Base-by-base conservation (phyloP, 345 rosid species). In the Rubroshorea leprosula region DNA sequence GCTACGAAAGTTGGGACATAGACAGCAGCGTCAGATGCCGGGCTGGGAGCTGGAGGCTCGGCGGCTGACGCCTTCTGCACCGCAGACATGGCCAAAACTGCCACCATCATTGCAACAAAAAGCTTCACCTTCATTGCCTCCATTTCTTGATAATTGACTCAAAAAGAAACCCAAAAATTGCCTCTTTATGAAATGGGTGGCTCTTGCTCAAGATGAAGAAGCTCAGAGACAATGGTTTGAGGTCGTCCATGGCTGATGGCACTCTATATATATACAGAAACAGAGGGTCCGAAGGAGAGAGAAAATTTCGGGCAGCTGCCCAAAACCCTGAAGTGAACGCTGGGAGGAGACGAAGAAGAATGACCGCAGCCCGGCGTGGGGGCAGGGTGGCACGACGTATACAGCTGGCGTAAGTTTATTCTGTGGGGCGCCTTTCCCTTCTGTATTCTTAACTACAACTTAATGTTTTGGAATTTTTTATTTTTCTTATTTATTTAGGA, bases 1-100 rank as follows among this genome's bases (percentile, higher is more conserved):
- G 80, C 76, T 25, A 72, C 27, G 52, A 76, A 57, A 25, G 72
- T 59, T 26, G 80, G 76, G 21, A 76, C 31, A 52, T 65, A 50
- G 20, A 62, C 24, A 17, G 60, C 20, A 29, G 77, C 72, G 57
- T 72, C 72, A 13, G 80, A 76, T 16, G 70, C 3, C 1, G 77
- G 80, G 64, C 35, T 11, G 1, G 80, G 80, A 12, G 80, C 68
- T 14, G 80, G 80, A 25, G 65, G 54, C 0, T 69, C 74, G n/a
- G 72, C 80, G 38, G 80, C 80, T 2, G 71, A 46, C 10, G 51
- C 76, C 63, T 57, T 61, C 17, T 72, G 53, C 16, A 69, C 53
- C 35, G 57, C 17, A 10, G 71, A 62, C 22, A 51, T 43, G 45
- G 73, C 66, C 72, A 66, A 61, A 49, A 74, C 52, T 12, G 61